phyloP scores from a whole-genome alignment of 805 yeast species.

The Suhomyces faveliae region DNA sequence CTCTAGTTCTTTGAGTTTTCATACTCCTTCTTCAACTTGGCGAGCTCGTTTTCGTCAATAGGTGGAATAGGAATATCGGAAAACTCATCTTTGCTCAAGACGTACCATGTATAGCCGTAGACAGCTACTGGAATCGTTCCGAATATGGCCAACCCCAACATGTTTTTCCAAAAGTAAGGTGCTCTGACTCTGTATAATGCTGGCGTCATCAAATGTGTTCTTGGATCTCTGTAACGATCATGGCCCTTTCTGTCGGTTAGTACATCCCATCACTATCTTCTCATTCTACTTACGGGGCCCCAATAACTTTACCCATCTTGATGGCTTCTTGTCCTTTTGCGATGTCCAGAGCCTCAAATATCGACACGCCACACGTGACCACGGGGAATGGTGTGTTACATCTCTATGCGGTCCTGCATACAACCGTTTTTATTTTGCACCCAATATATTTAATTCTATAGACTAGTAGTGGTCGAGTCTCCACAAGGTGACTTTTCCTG shows the following conservation, averaged over 20 bases:
- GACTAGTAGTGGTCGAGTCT: constrained; percentile 66
- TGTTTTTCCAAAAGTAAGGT: constrained; percentile 80
- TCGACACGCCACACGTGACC: neutral
- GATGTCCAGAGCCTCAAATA: neutral
- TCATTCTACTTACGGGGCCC: constrained; percentile 16
- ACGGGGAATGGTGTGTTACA: neutral
- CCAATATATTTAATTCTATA: neutral
- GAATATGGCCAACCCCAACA: constrained; percentile 57
- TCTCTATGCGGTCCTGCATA: neutral
- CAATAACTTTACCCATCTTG: constrained; percentile 15
- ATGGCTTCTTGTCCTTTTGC: neutral
- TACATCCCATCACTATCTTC: neutral
- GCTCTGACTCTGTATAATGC: constrained; percentile 87
- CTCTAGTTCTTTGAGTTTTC: constrained; percentile 32
- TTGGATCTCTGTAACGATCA: constrained; percentile 53
- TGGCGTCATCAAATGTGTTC: constrained; percentile 85
- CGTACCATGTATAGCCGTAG: constrained; percentile 60
- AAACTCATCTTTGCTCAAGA: constrained; percentile 76
- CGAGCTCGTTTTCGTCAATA: constrained; percentile 72
- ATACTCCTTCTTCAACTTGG: constrained; percentile 69
- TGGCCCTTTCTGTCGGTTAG: constrained; percentile 39
- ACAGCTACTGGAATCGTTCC: constrained; percentile 68
- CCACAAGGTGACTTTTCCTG: constrained; percentile 89
- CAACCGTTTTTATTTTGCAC: neutral
- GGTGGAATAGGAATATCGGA: constrained; percentile 95